A percentile compares a stretch with the other conserved stretches of the same genome.
These are phyloP conservation scores for Cryptosporidium ubiquitum DNA, from an alignment of 169 alveolate species.

Conservation along the genomic window DNA sequence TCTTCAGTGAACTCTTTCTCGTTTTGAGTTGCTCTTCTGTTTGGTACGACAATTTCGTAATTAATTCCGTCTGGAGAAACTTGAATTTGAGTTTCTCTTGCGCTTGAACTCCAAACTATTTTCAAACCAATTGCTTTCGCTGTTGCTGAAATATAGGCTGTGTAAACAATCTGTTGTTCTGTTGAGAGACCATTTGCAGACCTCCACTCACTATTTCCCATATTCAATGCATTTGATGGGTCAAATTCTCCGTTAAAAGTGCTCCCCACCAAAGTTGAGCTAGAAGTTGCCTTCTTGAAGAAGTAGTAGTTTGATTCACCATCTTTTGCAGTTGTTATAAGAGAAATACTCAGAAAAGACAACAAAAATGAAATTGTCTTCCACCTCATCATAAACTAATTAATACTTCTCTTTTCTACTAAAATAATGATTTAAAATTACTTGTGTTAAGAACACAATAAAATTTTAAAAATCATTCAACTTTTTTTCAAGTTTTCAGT, in stretches of 20 bases:
- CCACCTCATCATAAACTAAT: slow-evolving; percentile 39
- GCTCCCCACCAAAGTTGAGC: slow-evolving; percentile 47
- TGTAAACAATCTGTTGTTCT: slow-evolving; percentile 56
- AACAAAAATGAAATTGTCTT: slow-evolving; percentile 5
- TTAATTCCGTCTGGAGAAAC: slow-evolving; percentile 79
- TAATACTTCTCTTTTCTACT: slow-evolving; percentile 17
- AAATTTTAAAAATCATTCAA: slow-evolving; percentile 55
- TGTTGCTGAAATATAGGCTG: slow-evolving; percentile 67
- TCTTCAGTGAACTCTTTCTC: slow-evolving; percentile 68
- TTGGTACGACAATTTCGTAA: slow-evolving; percentile 76
- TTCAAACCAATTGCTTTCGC: slow-evolving; percentile 63
- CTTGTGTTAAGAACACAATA: slow-evolving; percentile 43
- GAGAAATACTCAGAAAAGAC: slow-evolving; percentile 4
- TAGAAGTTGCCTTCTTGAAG: slow-evolving; percentile 42
- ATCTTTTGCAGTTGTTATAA: slow-evolving; percentile 16
- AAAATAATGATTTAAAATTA: slow-evolving; percentile 31
- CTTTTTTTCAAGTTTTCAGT: slow-evolving; percentile 9
- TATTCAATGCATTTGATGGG: slow-evolving; percentile 61
- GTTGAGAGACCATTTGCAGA: slow-evolving; percentile 36
- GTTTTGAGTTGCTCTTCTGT: slow-evolving; percentile 77
- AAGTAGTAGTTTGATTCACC: slow-evolving; percentile 68
- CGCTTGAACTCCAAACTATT: slow-evolving; percentile 64
- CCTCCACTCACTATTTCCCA: slow-evolving; percentile 70
- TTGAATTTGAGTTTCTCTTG: slow-evolving; percentile 75
- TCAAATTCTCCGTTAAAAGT: slow-evolving; percentile 66